Base-by-base conservation (phyloP, 352 stramenopile species). In the Phytopythium oedochilum region DNA sequence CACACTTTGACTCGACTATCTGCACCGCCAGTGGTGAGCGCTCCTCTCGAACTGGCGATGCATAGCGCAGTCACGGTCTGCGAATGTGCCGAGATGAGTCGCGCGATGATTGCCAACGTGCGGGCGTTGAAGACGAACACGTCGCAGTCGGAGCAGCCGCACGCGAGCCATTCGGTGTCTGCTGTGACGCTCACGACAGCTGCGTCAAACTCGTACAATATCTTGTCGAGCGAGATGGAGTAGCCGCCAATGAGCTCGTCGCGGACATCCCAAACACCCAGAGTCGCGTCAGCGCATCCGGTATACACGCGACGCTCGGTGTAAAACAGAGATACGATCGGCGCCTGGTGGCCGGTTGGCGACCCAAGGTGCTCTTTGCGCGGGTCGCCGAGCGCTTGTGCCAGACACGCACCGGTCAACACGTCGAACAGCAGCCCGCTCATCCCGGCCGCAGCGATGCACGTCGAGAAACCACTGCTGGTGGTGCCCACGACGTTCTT, bases 401-500 rank as follows among this genome's bases (percentile, higher is more conserved):
- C 70, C 18, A 91, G 57, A 47, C 83, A 93, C 28, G 73, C 73
- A 0, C 83, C 83, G 18, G 77, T 72, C 17, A 91, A 56, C 25
- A 90, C 52, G 46, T 93, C 83, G 49, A 87, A 91, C 11, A 91
- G 53, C 3, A 78, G 57, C 0, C 71, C 68, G 52, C 67, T 83
- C 26, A 80, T 32, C 7, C 75, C 75, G 10, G 71, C 67, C 22
- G 70, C 70, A 3, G 71, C 78, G 10, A 89, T 68, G 48, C 76
- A 88, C 5, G 75, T 93, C 9, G 67, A 62, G 6, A 89, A 64
- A 15, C 83, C 77, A 31, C 89, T 73, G 40, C 78, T 93, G 10
- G 80, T 75, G 20, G 75, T 83, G 2, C 78, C 83, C 10, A 93
- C 65, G 8, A 89, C 83, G 39, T 87, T 86, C 56, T 86, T 88